phyloP scores from a whole-genome alignment of 179 eudicot genomes.

The Dionaea muscipula region DNA sequence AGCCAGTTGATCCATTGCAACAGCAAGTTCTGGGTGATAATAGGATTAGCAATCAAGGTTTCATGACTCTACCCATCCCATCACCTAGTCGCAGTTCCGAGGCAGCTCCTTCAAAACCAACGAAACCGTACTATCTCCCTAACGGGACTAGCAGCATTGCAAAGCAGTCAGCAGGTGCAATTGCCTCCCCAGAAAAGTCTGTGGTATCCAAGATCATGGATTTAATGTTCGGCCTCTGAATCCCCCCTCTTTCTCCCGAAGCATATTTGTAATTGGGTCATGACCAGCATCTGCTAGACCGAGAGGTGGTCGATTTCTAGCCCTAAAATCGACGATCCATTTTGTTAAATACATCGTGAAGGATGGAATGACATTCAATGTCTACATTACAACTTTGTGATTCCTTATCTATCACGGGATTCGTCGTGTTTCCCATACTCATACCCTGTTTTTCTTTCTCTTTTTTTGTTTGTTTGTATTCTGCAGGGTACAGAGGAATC shows the following conservation, averaged over 20 bases:
- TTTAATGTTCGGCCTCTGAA: slow-evolving; percentile 78
- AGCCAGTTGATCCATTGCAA: slow-evolving; percentile 70
- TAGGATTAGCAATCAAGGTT: slow-evolving; percentile 67
- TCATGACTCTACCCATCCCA: slow-evolving; percentile 55
- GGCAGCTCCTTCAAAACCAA: slow-evolving; percentile 24
- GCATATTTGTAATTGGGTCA: too few species aligned
- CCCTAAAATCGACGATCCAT: too few species aligned
- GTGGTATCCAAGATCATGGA: slow-evolving; percentile 65
- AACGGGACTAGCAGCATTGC: slow-evolving; percentile 42
- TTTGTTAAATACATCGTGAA: too few species aligned
- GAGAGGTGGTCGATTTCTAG: too few species aligned
- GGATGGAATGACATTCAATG: too few species aligned
- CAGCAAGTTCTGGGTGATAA: slow-evolving; percentile 60
- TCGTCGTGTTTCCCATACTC: too few species aligned
- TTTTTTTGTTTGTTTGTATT: too few species aligned
- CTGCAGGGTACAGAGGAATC: too few species aligned
- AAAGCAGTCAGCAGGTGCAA: slow-evolving; percentile 46
- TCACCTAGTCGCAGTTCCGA: slow-evolving; percentile 35
- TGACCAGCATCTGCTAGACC: too few species aligned
- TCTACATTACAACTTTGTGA: too few species aligned
- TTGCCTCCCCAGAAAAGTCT: slow-evolving; percentile 85
- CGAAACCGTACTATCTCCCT: slow-evolving; percentile 42
- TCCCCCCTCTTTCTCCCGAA: neutral
- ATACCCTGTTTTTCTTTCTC: too few species aligned
- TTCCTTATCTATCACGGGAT: too few species aligned